Conservation (phyloP, 2,329 filamentous ascomycete genomes). For the Phaeoacremonium minimum region DNA sequence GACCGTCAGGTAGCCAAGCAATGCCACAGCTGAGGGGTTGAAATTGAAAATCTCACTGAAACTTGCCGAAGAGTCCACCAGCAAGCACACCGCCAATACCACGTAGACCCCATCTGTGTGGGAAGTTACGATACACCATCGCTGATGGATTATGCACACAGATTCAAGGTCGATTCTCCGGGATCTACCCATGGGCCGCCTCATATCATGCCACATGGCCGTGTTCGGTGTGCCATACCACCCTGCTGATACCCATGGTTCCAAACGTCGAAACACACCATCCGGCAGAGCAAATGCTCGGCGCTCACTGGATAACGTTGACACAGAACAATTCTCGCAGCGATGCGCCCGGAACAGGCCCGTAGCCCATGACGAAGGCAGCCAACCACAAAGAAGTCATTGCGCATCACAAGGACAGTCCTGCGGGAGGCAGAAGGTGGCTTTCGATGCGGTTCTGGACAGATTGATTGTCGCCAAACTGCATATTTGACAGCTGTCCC, state of each 20-base stretch:
- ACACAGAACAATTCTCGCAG: background rate
- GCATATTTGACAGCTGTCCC: too few relatives aligned
- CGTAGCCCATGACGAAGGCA: background rate
- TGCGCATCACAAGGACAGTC: too few relatives aligned
- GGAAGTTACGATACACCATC: background rate
- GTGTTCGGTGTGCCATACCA: background rate
- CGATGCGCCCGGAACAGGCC: background rate
- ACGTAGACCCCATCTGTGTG: background rate
- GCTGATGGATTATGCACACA: background rate
- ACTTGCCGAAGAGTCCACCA: background rate
- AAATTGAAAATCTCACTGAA: background rate
- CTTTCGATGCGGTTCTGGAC: too few relatives aligned
- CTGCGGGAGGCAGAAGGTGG: too few relatives aligned
- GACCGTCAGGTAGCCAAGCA: background rate
- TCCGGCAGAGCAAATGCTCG: background rate
- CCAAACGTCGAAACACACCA: background rate
- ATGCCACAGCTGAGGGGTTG: background rate
- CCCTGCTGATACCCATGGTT: background rate
- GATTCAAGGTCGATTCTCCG: background rate
- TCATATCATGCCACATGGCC: conserved; percentile 9
- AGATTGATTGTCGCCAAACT: too few relatives aligned
- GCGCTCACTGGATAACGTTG: background rate
- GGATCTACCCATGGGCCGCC: conserved; percentile 5
- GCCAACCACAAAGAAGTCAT: too few relatives aligned
- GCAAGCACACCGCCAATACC: background rate